Base-by-base conservation (phyloP, 2,329 filamentous ascomycete species). In the Cladophialophora psammophila region DNA sequence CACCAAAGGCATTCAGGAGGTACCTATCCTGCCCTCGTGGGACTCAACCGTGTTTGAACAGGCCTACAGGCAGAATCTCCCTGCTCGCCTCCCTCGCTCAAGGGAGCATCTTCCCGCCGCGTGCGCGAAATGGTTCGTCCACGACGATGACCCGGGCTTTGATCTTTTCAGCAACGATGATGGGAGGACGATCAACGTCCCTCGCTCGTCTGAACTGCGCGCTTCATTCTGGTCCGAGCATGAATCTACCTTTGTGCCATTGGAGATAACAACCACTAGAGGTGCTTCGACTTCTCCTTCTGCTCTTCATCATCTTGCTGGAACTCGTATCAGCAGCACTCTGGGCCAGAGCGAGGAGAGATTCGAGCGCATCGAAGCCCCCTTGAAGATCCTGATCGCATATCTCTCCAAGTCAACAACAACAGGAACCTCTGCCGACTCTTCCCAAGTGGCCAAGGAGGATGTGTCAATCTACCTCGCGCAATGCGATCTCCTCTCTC, bases 381-480 rank as follows among this genome's bases (percentile, higher is more conserved):
- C 80, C 0, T 79, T 96, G 0, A 81, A 81, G 42, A 82, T 94
- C 38, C 87, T 96, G 55, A 78, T 90, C 15, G 83, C 87, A 63
- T 84, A 85, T 84, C 77, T 80, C 35, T 72, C 72, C 12, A 64
- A 65, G n/a, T 31, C 18, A 52, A 71, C 69, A 63, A 35, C 74
- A 63, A 20, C 73, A 73, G 26, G 26, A 26, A 62, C 71, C 69
- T 38, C 71, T 74, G 58, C 60, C 73, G 7, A 54, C 72, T 70
- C 5, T 77, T 78, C n/a, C 82, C 18, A 18, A 32, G 10, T 20
- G 6, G 9, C 32, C 35, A 32, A 35, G 15, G 35, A 45, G 7
- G 8, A 20, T 5, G 31, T 64, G n/a, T 68, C 69, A 15, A 70
- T 97, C 2, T 98, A 98, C 77, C 89, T 98, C 61, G 94, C 94